Evolutionary conservation across 768 basidiomycete species (phyloP), one percentile per base, ranked within the genome.

Genomic region (Cystobasidium ongulense): DNA sequence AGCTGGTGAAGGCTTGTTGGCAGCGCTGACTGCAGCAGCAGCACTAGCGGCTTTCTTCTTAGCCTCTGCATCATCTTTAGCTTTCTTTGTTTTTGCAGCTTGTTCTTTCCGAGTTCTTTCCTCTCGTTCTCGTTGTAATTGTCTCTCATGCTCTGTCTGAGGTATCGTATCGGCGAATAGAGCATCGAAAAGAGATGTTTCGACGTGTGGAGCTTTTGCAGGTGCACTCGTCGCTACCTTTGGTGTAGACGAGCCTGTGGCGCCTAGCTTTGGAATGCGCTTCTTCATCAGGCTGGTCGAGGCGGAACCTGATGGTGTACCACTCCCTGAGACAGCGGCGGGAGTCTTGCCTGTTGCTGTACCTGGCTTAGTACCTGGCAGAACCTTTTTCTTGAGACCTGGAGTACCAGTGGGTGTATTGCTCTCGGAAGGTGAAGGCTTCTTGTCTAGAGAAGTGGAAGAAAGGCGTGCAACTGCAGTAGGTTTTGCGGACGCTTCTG

Each of bases 131-230:
- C 53, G n/a, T n/a, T 31, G 31, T n/a, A 61, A 23, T 54, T 54
- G 52, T 36, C 41, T 54, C 31, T 71, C 68, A 29, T 71, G 68
- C 33, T 71, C 68, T 36, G 68, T 71, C 36, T 71, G 68, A 35
- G 68, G 53, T 29, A 71, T 46, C 21, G 43, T 71, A 36, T 43
- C 68, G 1, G 68, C 33, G 31, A 71, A 71, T 4, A 71, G 25
- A 27, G 68, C 50, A 54, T 71, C 68, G 10, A 71, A 38, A 38
- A 71, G 59, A 11, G 68, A 71, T 17, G 68, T 33, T 36, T 59
- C 68, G 31, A 53, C 38, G 3, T 39, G 38, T 11, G 33, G 13
- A 3, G 39, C 63, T 43, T 17, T 35, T 5, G 63, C 5, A 8
- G 33, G 33, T 36, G 33, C 29, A 41, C 15, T 35, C 15, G 65